These are phyloP conservation scores for Penicillium decumbens DNA, from an alignment of 2,329 filamentous ascomycete genomes.

Conservation along the genomic window DNA sequence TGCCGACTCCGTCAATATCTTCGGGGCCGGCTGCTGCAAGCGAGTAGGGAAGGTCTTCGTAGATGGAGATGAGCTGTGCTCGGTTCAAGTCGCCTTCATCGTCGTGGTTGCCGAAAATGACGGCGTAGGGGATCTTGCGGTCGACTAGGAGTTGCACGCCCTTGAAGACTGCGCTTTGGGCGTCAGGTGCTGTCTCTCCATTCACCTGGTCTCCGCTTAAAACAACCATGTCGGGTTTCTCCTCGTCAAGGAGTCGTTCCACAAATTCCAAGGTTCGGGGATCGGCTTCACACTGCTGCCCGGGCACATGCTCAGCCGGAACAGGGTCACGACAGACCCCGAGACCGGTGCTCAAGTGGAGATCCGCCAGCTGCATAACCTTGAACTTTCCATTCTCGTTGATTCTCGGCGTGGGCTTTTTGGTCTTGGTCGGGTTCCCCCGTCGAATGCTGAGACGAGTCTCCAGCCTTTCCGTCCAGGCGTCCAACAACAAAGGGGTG, in stretches of 20 bases:
- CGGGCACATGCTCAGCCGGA: conserved; percentile 65
- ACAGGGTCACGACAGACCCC: conserved; percentile 82
- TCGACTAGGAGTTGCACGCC: conserved; percentile 78
- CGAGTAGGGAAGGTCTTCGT: conserved; percentile 83
- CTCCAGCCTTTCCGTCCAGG: conserved; percentile 56
- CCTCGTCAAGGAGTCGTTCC: conserved; percentile 75
- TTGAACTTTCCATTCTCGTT: conserved; percentile 91
- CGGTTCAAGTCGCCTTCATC: conserved; percentile 81
- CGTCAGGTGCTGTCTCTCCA: conserved; percentile 84
- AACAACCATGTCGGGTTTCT: conserved; percentile 88
- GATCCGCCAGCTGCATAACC: conserved; percentile 91
- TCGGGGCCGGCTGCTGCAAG: conserved; percentile 78
- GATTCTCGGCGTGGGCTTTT: conserved; percentile 71
- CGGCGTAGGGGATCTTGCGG: conserved; percentile 84
- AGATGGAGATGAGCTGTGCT: conserved; percentile 73
- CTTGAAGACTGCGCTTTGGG: conserved; percentile 91
- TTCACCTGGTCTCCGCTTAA: conserved; percentile 94
- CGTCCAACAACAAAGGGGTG: conserved; percentile 66
- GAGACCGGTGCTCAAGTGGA: conserved; percentile 86
- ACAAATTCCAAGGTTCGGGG: conserved; percentile 88
- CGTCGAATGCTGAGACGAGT: conserved; percentile 74
- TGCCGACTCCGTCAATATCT: conserved; percentile 83
- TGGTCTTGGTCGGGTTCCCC: conserved; percentile 59
- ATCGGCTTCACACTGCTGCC: conserved; percentile 78
- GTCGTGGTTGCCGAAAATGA: conserved; percentile 97